Base-by-base conservation (phyloP, 202 grass and related monocot species). In the Setaria italica region DNA sequence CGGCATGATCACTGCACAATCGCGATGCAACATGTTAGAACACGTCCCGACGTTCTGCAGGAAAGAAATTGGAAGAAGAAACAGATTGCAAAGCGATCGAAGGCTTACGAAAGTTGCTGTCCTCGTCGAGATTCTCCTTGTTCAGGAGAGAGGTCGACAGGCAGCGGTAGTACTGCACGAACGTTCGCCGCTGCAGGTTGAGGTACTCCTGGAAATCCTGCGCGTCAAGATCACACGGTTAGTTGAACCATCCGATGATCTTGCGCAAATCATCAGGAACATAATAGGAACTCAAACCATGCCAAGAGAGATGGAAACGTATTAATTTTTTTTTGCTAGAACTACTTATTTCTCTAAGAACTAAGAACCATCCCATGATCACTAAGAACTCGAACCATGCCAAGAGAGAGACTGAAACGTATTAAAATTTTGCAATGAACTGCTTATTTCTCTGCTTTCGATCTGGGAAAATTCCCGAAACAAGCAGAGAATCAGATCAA, bases 1-100 rank as follows among this genome's bases (percentile, higher is more conserved):
- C 21, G 92, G 85, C 87, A 92, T 86, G 12, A 92, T 16, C 3
- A 92, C 89, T 92, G 57, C n/a, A 84, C 5, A 62, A 78, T 72
- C 2, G n/a, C 19, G 4, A 39, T 1, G 42, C 16, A 66, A 5
- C 5, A 74, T 50, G 2, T 67, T 9, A 74, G 69, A 70, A 45
- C 65, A 79, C 3, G 4, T 12, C 11, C 14, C 30, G 10, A 7
- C 25, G 68, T 17, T 3, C 19, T 17, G 12, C 7, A 54, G 25
- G 4, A 45, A 55, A 35, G 5, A 2, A 33, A 47, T 12, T 3
- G 3, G 5, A 20, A 16, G 32, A 10, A 47, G 3, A 12, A 57
- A 46, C 5, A 8, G 11, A 46, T 29, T 11, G 17, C 10, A 0
- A 73, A 42, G 19, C 1, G 3, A 10, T 1, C 3, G 3, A 5